Evolutionary conservation across 345 rosid genomes (phyloP), one percentile per base, ranked within the genome.

Genomic region (Microthlaspi erraticum): DNA sequence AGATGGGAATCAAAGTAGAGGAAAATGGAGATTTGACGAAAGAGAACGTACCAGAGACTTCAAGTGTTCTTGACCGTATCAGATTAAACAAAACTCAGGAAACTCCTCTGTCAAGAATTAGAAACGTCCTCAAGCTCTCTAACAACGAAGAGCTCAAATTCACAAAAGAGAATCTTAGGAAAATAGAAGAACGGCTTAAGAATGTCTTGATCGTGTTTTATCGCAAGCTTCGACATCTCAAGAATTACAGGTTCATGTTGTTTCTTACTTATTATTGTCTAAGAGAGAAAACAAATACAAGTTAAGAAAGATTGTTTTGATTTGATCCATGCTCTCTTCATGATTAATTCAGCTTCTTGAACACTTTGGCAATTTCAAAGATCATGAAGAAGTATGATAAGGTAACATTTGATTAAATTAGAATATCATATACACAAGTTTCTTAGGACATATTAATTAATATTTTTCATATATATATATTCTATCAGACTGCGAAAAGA

Each of bases 71-170:
- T 36, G 49, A 83, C 59, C 81, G 43, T 11, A 84, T 87, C 70
- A 85, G 74, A 66, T 71, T 89, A 48, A 84, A 87, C 70, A 76
- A 72, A 64, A 37, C 63, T 37, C 62, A 60, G 0, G 90, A 79
- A 77, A 85, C 89, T 70, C 92, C 96, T 70, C 74, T 81, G 2
- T 81, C 87, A 18, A 83, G 85, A 41, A 79, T 89, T 19, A 85
- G 81, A 76, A 63, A 72, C 36, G 58, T 85, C 39, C 87, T 89
- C 64, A 64, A 69, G 26, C 78, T 80, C 45, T 77, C 90, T 29
- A 36, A 67, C 10, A 70, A 80, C 5, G 76, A 75, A 36, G 85
- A 74, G 68, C 60, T 79, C 31, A 63, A 64, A 14, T 79, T 81
- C 59, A 81, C 58, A 8, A 79, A 6, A 70, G 83, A 83, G 23